These are phyloP conservation scores for Parmelia sp. DNA, from an alignment of 495 filamentous ascomycete genomes.

Conservation along the genomic window DNA sequence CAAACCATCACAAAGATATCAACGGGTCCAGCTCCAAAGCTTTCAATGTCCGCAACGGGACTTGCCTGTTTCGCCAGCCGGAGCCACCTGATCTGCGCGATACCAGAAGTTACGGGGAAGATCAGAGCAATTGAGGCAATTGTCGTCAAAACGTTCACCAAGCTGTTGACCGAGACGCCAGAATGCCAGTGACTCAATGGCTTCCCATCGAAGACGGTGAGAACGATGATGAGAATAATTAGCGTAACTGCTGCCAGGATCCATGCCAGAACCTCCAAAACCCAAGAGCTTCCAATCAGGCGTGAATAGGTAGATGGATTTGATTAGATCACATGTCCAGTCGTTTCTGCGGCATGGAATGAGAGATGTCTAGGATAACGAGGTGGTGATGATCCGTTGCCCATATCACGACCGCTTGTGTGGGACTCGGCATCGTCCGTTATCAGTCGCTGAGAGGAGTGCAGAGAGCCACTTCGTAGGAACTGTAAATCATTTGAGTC, in stretches of 20 bases:
- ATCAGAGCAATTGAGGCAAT: not conserved
- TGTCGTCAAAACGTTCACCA: not conserved
- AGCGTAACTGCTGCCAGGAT: not conserved
- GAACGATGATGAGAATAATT: not conserved
- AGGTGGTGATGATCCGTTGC: no score
- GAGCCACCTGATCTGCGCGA: not conserved
- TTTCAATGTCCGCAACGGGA: not conserved
- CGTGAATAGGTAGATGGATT: not conserved
- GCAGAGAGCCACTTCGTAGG: no score
- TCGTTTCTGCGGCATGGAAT: not conserved
- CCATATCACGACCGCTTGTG: no score
- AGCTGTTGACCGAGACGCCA: not conserved
- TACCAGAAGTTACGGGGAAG: not conserved
- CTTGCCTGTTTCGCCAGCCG: not conserved
- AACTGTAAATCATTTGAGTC: no score
- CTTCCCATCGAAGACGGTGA: not conserved
- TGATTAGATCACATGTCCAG: not conserved
- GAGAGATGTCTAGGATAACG: no score
- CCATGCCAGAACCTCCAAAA: not conserved
- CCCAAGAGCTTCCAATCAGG: not conserved
- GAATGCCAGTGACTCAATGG: not conserved
- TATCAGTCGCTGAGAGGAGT: no score
- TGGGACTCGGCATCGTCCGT: no score
- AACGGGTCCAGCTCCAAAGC: not conserved
- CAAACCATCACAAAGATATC: not conserved